Conservation (phyloP, 2,329 filamentous ascomycete genomes). For the Aureobasidium sp. region DNA sequence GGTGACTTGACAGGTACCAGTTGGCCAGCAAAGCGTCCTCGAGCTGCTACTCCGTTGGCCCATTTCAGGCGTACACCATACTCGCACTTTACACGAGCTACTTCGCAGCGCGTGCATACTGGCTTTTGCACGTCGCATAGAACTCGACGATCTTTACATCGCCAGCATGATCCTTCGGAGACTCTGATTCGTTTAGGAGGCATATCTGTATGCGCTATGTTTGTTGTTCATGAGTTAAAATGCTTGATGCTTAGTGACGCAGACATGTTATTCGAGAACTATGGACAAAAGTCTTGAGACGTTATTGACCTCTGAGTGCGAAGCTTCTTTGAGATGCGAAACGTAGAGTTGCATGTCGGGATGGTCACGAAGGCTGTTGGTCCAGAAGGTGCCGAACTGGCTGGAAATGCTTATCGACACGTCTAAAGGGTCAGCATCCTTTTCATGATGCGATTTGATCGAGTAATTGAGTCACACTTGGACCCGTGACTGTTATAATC, state of each 20-base stretch:
- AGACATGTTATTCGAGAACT: background rate
- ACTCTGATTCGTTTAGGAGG: background rate
- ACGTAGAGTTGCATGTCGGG: background rate
- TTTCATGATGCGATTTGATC: background rate
- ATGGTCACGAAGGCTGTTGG: background rate
- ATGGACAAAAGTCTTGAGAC: background rate
- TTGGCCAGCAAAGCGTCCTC: constrained; percentile 5
- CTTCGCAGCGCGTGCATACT: background rate
- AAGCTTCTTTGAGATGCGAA: background rate
- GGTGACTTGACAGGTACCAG: background rate
- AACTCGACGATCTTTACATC: constrained; percentile 3
- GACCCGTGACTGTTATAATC: background rate
- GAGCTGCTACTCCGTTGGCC: constrained; percentile 3
- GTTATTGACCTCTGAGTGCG: background rate
- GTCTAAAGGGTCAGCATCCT: background rate
- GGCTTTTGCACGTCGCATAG: background rate
- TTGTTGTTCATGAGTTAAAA: background rate
- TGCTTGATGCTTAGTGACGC: background rate
- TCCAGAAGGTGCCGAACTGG: background rate
- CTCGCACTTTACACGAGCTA: background rate
- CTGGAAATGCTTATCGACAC: background rate
- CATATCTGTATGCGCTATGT: background rate
- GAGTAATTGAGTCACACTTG: background rate
- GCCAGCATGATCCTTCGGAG: constrained; percentile 3
- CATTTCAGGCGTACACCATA: background rate